A percentile compares a stretch with the other conserved stretches of the same genome.
phyloP scores from a whole-genome alignment of 305 asterid genomes.

The Solanum hybrid region DNA sequence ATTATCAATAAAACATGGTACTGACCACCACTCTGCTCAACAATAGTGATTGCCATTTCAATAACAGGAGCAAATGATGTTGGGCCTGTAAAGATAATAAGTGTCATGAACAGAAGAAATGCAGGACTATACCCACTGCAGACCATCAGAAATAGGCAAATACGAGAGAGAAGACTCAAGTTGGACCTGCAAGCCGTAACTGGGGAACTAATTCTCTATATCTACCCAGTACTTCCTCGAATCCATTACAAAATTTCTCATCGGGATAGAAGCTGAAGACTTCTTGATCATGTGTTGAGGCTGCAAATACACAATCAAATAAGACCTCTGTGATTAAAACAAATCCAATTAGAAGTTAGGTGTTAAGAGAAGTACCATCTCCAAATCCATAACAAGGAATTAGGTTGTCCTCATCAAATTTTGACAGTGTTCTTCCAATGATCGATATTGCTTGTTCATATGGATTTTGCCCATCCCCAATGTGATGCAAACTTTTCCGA shows the following conservation, averaged over 20 bases:
- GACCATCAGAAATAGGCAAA: not conserved
- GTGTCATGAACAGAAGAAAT: not conserved
- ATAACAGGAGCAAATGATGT: slow-evolving; percentile 87
- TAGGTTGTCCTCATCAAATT: slow-evolving; percentile 88
- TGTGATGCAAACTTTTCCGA: slow-evolving; percentile 84
- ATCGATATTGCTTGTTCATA: slow-evolving; percentile 96
- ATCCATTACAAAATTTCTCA: slow-evolving; percentile 80
- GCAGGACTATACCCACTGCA: not conserved
- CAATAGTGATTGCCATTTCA: slow-evolving; percentile 85
- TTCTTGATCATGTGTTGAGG: slow-evolving; percentile 97
- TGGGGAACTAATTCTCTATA: slow-evolving; percentile 92
- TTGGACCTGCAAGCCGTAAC: slow-evolving; percentile 73
- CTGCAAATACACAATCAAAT: slow-evolving; percentile 35
- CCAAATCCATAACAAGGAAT: slow-evolving; percentile 97
- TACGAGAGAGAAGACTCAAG: not conserved
- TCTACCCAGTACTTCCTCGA: slow-evolving; percentile 78
- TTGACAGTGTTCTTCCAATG: slow-evolving; percentile 83
- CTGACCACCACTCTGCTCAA: slow-evolving; percentile 86
- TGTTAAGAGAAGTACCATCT: slow-evolving; percentile 53
- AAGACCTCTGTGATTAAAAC: not conserved
- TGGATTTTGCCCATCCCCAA: slow-evolving; percentile 70
- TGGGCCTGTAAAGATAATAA: slow-evolving; percentile 44
- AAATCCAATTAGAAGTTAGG: slow-evolving; percentile 1
- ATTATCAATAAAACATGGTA: slow-evolving; percentile 78
- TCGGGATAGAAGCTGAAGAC: slow-evolving; percentile 81